phyloP scores from a whole-genome alignment of 306 rosid genomes.

The Sechiopsis laciniata region DNA sequence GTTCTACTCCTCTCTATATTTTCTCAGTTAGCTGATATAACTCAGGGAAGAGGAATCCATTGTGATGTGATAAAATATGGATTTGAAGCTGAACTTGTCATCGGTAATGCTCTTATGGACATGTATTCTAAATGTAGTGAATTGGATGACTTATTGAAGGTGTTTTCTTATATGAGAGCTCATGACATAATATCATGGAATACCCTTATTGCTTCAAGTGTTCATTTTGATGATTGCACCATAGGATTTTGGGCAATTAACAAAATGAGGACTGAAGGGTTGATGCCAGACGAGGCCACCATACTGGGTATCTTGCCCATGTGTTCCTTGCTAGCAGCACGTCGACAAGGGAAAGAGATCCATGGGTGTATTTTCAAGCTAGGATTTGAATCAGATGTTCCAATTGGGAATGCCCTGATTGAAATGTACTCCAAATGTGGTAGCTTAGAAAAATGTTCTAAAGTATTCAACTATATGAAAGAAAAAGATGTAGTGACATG shows the following conservation, averaged over 20 bases:
- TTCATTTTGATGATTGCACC: slow-evolving; percentile 26
- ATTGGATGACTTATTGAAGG: slow-evolving; percentile 15
- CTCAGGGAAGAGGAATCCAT: slow-evolving; percentile 28
- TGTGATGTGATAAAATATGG: slow-evolving; percentile 29
- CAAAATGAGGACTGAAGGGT: slow-evolving; percentile 29
- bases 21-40: slow-evolving; percentile 23
- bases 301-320: slow-evolving; percentile 30
- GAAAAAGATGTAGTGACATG: slow-evolving; percentile 55
- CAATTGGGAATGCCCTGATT: slow-evolving; percentile 56
- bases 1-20: slow-evolving; percentile 26
- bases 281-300: slow-evolving; percentile 34
- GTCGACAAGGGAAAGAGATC: slow-evolving; percentile 45
- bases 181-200: slow-evolving; percentile 37
- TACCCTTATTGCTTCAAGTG: slow-evolving; percentile 30
- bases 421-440: slow-evolving; percentile 74
- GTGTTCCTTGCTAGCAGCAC: slow-evolving; percentile 30
- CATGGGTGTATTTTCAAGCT: slow-evolving; percentile 46
- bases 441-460: slow-evolving; percentile 37
- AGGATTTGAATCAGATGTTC: slow-evolving; percentile 41
- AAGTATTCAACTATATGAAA: slow-evolving; percentile 38
- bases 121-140: slow-evolving; percentile 37
- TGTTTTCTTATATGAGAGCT: slow-evolving; percentile 27
- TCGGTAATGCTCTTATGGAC: slow-evolving; percentile 31
- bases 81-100: slow-evolving; percentile 24
- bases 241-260: slow-evolving; percentile 23